Evolutionary conservation across 2,329 filamentous ascomycete genomes (phyloP).

Genomic region (Verticillium zaregamsianum): DNA sequence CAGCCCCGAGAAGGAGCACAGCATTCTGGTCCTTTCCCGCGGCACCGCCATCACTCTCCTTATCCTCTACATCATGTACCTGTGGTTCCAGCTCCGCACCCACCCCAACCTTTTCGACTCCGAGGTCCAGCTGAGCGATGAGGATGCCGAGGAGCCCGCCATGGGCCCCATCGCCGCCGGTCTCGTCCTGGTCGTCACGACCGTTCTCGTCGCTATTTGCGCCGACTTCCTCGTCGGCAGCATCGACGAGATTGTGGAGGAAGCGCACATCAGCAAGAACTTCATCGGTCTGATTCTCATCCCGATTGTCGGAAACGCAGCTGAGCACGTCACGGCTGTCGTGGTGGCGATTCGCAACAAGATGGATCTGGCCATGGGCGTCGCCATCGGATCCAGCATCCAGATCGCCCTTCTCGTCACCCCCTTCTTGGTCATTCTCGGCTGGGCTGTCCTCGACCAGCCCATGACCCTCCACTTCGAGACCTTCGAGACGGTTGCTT

Average conservation of each 20-base stretch:
- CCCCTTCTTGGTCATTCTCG: constrained; percentile 73
- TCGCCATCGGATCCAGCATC: constrained; percentile 77
- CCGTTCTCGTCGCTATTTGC: constrained; percentile 66
- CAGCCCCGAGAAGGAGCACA: constrained; percentile 39
- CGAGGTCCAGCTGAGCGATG: constrained; percentile 30
- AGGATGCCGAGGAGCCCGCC: constrained; percentile 39
- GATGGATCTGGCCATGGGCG: constrained; percentile 70
- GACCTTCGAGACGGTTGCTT: constrained; percentile 73
- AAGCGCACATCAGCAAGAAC: constrained; percentile 69
- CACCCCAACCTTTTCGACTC: constrained; percentile 69
- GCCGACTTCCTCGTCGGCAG: constrained; percentile 75
- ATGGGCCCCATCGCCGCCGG: constrained; percentile 62
- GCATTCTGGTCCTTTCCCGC: constrained; percentile 68
- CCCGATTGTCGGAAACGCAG: constrained; percentile 76
- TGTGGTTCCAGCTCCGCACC: constrained; percentile 73
- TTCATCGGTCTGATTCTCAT: constrained; percentile 79
- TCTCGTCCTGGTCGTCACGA: constrained; percentile 65
- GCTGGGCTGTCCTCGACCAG: constrained; percentile 68
- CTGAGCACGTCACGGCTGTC: constrained; percentile 77
- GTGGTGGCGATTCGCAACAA: constrained; percentile 76
- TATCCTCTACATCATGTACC: constrained; percentile 70
- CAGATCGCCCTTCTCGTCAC: constrained; percentile 81
- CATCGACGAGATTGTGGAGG: constrained; percentile 68
- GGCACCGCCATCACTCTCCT: constrained; percentile 74
- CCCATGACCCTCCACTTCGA: constrained; percentile 79